A percentile compares a stretch with the other conserved stretches of the same genome.
phyloP scores from a whole-genome alignment of 2,329 filamentous ascomycete species.

The Waltergamsia citrina region DNA sequence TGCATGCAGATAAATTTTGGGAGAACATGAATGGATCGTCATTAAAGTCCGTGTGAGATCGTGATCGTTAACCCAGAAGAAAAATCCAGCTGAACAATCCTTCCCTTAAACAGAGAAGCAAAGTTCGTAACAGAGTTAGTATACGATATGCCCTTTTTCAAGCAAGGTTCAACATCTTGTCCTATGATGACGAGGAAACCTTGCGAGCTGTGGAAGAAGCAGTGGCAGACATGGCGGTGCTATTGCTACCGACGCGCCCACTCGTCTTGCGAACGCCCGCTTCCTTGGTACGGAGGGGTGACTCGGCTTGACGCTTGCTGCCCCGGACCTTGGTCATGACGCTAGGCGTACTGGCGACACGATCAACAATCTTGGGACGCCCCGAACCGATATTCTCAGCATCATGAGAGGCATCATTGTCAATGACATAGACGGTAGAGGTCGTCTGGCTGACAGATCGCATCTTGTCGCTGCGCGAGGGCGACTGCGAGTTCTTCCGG shows the following conservation, averaged over 20 bases:
- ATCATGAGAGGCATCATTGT: conserved; percentile 61
- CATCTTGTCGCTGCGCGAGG: conserved; percentile 48
- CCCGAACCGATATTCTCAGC: conserved; percentile 58
- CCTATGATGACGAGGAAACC: conserved; percentile 26
- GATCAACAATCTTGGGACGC: conserved; percentile 50
- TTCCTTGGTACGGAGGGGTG: conserved; percentile 40
- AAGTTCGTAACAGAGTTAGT: not conserved
- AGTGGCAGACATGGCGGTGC: conserved; percentile 28
- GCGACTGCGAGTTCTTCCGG: conserved; percentile 57
- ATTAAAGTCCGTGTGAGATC: conserved; percentile 3
- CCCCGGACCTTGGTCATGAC: conserved; percentile 57
- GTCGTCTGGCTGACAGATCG: conserved; percentile 70
- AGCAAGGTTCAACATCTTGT: too few relatives aligned
- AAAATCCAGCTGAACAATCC: not conserved
- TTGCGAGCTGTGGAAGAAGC: conserved; percentile 39
- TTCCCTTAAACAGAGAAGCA: not conserved
- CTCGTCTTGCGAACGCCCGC: conserved; percentile 55
- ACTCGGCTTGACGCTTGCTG: conserved; percentile 43
- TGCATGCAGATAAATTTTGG: conserved; percentile 3
- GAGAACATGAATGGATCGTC: conserved; percentile 1
- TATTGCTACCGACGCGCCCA: conserved; percentile 53
- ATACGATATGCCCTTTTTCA: too few relatives aligned
- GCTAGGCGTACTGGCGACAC: conserved; percentile 42
- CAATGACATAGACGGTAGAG: conserved; percentile 55
- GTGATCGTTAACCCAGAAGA: conserved; percentile 5